Evolutionary conservation across 2,329 filamentous ascomycete species (phyloP), one percentile per base, ranked within the genome.

Genomic region (Magnaporthiopsis incrustans): DNA sequence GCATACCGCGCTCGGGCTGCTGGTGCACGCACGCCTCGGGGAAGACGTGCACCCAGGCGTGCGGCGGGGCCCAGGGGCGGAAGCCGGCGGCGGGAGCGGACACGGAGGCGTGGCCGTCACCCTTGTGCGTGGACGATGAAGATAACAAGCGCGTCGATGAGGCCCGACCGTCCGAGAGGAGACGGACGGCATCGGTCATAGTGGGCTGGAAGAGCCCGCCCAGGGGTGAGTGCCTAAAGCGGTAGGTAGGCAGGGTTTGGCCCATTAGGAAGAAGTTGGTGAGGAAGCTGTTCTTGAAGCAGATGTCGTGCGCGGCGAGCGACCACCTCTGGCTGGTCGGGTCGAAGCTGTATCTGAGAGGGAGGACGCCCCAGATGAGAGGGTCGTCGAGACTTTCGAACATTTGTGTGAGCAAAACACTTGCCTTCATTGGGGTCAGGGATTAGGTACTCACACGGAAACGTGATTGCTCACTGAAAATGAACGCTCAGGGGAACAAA

Each of bases 1-100:
- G 89, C 81, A 98, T 88, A 10, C 88, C 86, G 70, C 87, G 86
- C 57, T 87, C 80, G 1, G 89, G 84, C 68, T 92, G 88, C 77
- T 99, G 95, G 76, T 98, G 93, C 59, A 97, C 92, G 75, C 90
- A 92, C 60, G 92, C 95, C 77, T 99, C 95, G 15, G 95, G 95
- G 75, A 98, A 98, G 64, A 98, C 89, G 75, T 99, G 95, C 4
- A 99, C 81, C 95, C 95, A 99, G 59, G 86, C 85, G 74, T 90
- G 84, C 59, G 85, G 86, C 44, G 44, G 44, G 70, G 92, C 88
- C 67, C 77, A 82, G 2, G 85, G 75, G 26, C 56, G 61, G 73
- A 90, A 93, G 60, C 87, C 84, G 1, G 91, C 88, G 0, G 91
- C 84, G 0, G 83, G 79, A 73, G 69, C 18, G 22, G 63, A 12